phyloP scores from a whole-genome alignment of 2,329 filamentous ascomycete genomes.

The Curvularia hawaiiensis region DNA sequence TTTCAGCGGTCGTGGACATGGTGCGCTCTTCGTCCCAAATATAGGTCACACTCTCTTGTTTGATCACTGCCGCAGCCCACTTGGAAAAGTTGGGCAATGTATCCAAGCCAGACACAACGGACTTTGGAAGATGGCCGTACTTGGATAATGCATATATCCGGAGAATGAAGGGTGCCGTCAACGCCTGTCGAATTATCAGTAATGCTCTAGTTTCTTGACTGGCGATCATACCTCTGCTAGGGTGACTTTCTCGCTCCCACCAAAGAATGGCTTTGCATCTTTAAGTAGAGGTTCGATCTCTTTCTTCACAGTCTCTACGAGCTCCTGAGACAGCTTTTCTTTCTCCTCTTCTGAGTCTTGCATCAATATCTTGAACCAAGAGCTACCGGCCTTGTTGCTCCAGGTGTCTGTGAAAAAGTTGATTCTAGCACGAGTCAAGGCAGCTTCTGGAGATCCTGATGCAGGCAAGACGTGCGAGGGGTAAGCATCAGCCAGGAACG shows the following conservation, averaged over 20 bases:
- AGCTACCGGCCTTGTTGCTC: constrained; percentile 63
- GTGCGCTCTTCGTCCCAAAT: constrained; percentile 41
- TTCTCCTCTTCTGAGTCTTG: constrained; percentile 56
- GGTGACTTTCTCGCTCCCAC: constrained; percentile 61
- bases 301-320: constrained; percentile 65
- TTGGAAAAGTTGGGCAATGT: constrained; percentile 69
- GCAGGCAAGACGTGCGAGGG: constrained; percentile 70
- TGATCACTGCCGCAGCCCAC: constrained; percentile 66
- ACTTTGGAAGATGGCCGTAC: constrained; percentile 59
- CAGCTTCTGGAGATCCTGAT: constrained; percentile 57
- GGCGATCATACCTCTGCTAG: constrained; percentile 68
- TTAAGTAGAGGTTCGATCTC: constrained; percentile 75
- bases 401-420: constrained; percentile 76
- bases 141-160: constrained; percentile 62
- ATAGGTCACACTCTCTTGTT: constrained; percentile 67
- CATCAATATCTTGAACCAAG: constrained; percentile 54
- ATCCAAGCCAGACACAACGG: constrained; percentile 55
- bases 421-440: constrained; percentile 69
- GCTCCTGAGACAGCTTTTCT: constrained; percentile 54
- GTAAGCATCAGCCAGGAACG: constrained; percentile 72
- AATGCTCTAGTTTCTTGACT: background rate
- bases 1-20: constrained; percentile 27
- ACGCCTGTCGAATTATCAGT: constrained; percentile 52
- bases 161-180: constrained; percentile 70
- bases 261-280: constrained; percentile 53